phyloP scores from a whole-genome alignment of 768 basidiomycete genomes.

The Lactarius vividus region DNA sequence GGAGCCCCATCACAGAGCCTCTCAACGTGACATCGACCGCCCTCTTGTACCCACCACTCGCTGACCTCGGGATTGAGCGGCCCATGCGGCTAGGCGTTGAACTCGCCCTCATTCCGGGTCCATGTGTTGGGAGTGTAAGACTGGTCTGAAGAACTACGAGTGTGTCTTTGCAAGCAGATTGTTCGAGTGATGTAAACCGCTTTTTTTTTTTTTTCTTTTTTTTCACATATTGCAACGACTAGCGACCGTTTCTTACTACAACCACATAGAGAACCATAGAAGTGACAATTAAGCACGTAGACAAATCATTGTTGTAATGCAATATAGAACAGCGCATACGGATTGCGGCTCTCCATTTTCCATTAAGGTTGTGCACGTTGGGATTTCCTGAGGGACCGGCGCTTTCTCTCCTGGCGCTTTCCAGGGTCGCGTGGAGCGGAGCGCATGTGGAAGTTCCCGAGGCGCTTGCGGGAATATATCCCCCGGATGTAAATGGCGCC shows the following conservation, averaged over 20 bases:
- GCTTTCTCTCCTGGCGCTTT: background rate
- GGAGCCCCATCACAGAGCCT: background rate
- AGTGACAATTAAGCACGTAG: background rate
- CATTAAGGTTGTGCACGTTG: background rate
- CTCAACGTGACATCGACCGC: background rate
- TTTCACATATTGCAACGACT: background rate
- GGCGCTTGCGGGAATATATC: background rate
- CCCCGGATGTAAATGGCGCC: background rate
- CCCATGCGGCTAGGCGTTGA: background rate
- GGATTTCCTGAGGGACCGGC: background rate
- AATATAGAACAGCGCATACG: background rate
- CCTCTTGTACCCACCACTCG: background rate
- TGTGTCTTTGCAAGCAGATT: background rate
- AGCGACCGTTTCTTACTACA: background rate
- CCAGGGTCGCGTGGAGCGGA: background rate
- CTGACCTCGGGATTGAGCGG: background rate
- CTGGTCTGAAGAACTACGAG: background rate
- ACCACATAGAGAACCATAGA: background rate
- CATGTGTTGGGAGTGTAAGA: slow-evolving; percentile 3
- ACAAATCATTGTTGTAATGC: background rate
- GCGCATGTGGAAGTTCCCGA: background rate
- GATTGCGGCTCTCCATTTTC: background rate
- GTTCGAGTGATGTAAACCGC: background rate
- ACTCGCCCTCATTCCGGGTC: slow-evolving; percentile 11
- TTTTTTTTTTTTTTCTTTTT: too few species aligned